A percentile compares a stretch with the other conserved stretches of the same genome.
These are phyloP conservation scores for Thielaviopsis ethacetica DNA, from an alignment of 2,329 filamentous ascomycete species.

Conservation along the genomic window DNA sequence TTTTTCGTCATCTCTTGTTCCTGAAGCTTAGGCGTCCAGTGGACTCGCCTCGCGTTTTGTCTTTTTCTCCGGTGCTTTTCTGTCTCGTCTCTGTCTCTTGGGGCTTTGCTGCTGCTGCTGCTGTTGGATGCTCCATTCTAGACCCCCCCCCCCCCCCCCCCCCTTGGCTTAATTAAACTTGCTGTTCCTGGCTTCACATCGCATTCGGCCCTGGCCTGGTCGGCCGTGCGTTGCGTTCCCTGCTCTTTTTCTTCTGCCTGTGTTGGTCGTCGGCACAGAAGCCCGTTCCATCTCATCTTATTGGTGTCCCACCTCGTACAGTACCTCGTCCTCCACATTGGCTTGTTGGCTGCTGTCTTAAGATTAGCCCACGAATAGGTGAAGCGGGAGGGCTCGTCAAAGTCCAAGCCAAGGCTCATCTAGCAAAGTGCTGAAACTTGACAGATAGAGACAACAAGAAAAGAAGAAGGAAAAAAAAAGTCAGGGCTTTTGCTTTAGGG, in stretches of 20 bases:
- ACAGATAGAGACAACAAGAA: neutral
- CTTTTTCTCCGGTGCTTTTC: too few relatives aligned
- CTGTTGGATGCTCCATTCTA: too few relatives aligned
- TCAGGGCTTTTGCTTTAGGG: neutral
- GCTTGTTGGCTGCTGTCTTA: too few relatives aligned
- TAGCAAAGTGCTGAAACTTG: neutral
- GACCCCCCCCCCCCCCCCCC: too few relatives aligned
- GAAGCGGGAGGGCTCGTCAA: neutral
- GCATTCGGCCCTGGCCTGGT: neutral
- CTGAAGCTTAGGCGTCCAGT: too few relatives aligned
- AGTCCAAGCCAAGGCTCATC: neutral
- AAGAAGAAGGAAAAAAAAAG: neutral
- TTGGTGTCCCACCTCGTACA: too few relatives aligned
- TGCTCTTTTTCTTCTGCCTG: neutral
- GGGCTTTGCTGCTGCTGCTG: too few relatives aligned
- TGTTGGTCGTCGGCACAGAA: neutral
- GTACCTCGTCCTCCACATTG: too few relatives aligned
- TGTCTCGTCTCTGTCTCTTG: too few relatives aligned
- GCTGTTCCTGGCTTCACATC: neutral
- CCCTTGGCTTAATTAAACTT: neutral
- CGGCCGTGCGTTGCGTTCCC: neutral
- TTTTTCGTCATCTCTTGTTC: too few relatives aligned
- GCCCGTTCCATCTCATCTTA: neutral
- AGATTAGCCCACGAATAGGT: too few relatives aligned
- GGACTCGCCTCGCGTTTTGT: too few relatives aligned